Evolutionary conservation across 75 land plant genomes (phyloP).

Genomic region (Azolla pinnata): DNA sequence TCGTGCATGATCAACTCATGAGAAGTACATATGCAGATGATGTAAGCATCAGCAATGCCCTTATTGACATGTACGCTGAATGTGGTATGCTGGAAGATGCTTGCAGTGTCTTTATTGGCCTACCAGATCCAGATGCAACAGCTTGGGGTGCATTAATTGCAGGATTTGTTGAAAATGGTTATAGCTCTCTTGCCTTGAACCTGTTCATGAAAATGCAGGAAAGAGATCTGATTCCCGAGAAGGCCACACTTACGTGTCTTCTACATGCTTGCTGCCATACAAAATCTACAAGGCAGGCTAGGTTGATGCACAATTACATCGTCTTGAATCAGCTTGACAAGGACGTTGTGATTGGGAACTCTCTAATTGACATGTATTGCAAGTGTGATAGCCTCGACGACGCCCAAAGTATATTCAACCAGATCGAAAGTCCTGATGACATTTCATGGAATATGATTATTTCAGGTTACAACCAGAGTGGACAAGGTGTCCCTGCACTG

Average conservation of each 20-base stretch:
- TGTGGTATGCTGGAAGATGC: slow-evolving; percentile 1
- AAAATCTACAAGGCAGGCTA: slow-evolving; percentile 24
- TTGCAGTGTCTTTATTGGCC: slow-evolving; percentile 25
- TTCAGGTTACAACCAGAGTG: slow-evolving; percentile 46
- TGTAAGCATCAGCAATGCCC: neutral
- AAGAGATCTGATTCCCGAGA: slow-evolving; percentile 25
- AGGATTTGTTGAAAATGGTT: slow-evolving; percentile 37
- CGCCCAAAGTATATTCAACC: slow-evolving; percentile 30
- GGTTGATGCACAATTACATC: slow-evolving; percentile 33
- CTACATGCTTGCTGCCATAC: slow-evolving; percentile 33
- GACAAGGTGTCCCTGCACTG: slow-evolving; percentile 28
- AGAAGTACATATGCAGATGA: neutral
- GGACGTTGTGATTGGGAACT: slow-evolving; percentile 25
- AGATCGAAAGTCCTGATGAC: slow-evolving; percentile 12
- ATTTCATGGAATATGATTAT: slow-evolving; percentile 45
- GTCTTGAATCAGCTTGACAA: slow-evolving; percentile 17
- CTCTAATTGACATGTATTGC: slow-evolving; percentile 47
- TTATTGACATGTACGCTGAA: slow-evolving; percentile 29
- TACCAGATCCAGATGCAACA: slow-evolving; percentile 12
- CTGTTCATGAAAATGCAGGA: slow-evolving; percentile 33
- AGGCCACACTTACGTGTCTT: slow-evolving; percentile 23
- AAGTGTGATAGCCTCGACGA: slow-evolving; percentile 36
- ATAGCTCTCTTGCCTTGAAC: slow-evolving; percentile 30
- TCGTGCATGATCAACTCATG: neutral
- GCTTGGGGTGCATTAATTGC: slow-evolving; percentile 52